Base-by-base conservation (phyloP, 2,329 filamentous ascomycete species). In the Pyricularia grisea region DNA sequence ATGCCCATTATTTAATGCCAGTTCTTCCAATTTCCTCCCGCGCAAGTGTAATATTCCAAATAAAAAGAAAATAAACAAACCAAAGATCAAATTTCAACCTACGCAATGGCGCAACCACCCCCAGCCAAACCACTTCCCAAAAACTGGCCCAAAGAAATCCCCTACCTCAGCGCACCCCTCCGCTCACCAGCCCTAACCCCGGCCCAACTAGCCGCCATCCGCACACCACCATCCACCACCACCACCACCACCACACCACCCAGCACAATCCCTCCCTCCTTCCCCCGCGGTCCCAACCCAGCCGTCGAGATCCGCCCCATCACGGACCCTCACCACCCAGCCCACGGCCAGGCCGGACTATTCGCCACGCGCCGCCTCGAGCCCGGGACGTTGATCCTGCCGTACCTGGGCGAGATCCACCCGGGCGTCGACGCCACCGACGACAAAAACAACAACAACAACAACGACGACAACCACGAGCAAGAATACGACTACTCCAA, bases 391-490 rank as follows among this genome's bases (percentile, higher is more conserved):
- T 83, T 90, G 63, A 82, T 90, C 67, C 73, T 90, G n/a, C 83
- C 84, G 23, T 91, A 90, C 74, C 78, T 89, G 4, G 88, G 88
- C 6, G 78, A 85, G 20, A 79, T 88, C 65, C 88, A 90, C 76
- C 78, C 79, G 0, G 71, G 78, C 74, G 68, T 67, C 20, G 72
- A 70, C 74, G 68, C 74, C 72, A 74, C 76, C 2, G 73, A 73
- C 25, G 71, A 70, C 2, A n/a, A n/a, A n/a, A n/a, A n/a, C n/a
- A n/a, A n/a, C n/a, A n/a, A n/a, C n/a, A n/a, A n/a, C n/a, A n/a
- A n/a, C n/a, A n/a, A n/a, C n/a, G 73, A 75, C 33, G 78, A 77
- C 23, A 36, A 68, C 12, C 17, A 17, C 2, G 2, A 63, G 14
- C 66, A 50, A 1, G 31, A 6, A 27, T 70, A 71, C 66, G 70